These are phyloP conservation scores for Kodamaea fukazawae DNA, from an alignment of 805 yeast genomes.

Conservation along the genomic window DNA sequence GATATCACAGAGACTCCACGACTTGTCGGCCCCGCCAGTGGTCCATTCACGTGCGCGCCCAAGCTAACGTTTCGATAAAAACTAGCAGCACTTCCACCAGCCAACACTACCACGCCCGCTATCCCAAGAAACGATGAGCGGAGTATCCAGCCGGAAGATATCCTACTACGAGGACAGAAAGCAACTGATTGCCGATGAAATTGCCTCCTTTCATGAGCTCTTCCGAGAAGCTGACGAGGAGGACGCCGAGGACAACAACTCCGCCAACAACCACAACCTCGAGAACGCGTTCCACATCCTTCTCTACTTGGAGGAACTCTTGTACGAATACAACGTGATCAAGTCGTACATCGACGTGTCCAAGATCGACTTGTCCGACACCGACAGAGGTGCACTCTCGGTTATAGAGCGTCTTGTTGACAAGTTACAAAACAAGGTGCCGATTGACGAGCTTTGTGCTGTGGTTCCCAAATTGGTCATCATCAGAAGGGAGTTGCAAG, in stretches of 20 bases:
- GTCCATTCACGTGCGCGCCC: too few species aligned
- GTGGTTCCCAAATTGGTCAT: slow-evolving; percentile 23
- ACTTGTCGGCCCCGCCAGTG: too few species aligned
- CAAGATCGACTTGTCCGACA: slow-evolving; percentile 9
- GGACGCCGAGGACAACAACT: background rate
- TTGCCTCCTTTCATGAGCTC: slow-evolving; percentile 14
- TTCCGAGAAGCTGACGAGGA: slow-evolving; percentile 1
- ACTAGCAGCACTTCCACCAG: too few species aligned
- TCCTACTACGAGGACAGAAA: slow-evolving; percentile 19
- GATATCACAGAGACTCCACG: too few species aligned
- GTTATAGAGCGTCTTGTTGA: slow-evolving; percentile 16
- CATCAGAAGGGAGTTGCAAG: slow-evolving; percentile 27
- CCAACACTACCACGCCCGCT: too few species aligned
- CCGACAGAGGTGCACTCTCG: slow-evolving; percentile 13
- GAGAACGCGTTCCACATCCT: slow-evolving; percentile 18
- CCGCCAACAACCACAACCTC: slow-evolving; percentile 5
- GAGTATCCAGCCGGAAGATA: slow-evolving; percentile 16
- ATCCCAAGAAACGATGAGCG: slow-evolving; percentile 15
- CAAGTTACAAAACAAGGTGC: slow-evolving; percentile 22
- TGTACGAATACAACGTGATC: slow-evolving; percentile 23
- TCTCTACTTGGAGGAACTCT: slow-evolving; percentile 25
- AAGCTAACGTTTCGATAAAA: too few species aligned
- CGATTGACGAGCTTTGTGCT: slow-evolving; percentile 20
- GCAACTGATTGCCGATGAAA: slow-evolving; percentile 11
- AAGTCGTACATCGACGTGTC: slow-evolving; percentile 24